Evolutionary conservation across 306 rosid genomes (phyloP), one percentile per base, ranked within the genome.

Genomic region (Hippophae rhamnoides): DNA sequence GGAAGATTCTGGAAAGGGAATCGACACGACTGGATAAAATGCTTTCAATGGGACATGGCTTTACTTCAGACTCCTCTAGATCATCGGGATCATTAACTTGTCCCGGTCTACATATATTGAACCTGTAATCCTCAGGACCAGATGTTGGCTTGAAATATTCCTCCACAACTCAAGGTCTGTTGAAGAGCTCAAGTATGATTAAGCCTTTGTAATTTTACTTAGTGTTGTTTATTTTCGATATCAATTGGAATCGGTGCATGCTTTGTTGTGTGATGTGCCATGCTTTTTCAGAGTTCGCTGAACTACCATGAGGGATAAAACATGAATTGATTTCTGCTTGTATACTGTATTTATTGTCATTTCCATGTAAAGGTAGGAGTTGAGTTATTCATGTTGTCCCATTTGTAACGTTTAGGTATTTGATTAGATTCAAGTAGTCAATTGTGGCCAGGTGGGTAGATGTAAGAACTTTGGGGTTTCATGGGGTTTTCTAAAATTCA

Each of bases 1-100:
- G 62, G 97, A 83, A 43, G 95, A 89, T 69, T 66, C 71, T 53
- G 96, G 99, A 60, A 92, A 85, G 85, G 99, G 86, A 69, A 76
- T 86, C 47, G 89, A 65, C 57, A 73, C 79, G 25, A 57, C 82
- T 5, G 77, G 95, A 70, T 87, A 85, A 71, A 66, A 63, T 1
- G 6, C 73, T 68, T 59, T 50, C 26, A 54, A 1, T 41, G 41
- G 52, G 62, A 69, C 69, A 38, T 48, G 55, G 65, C 61, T 9
- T 12, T 43, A 50, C 63, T 66, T 72, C 52, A 48, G 70, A 71
- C 44, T 46, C 31, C 51, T 47, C 65, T 40, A 11, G 54, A 76
- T 69, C 64, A 43, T 63, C 67, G 59, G 50, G 63, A 49, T 57
- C 45, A n/a, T 64, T 9, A 58, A 47, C 58, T 6, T 66, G 64